phyloP scores from a whole-genome alignment of 371 early-diverging fungal species.

The Sporodiniella umbellata region DNA sequence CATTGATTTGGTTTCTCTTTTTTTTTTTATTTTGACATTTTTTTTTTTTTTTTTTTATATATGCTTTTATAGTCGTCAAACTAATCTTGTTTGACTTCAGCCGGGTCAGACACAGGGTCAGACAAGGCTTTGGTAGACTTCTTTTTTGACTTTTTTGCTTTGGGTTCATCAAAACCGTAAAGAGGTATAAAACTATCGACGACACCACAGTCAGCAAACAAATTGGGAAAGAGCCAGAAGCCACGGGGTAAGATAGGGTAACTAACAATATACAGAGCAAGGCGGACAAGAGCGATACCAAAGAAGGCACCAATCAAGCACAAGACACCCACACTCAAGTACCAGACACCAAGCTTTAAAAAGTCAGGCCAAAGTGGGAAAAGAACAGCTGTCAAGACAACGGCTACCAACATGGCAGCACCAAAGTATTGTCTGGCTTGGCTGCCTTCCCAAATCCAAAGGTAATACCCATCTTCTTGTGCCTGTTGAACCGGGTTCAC shows the following conservation, averaged over 20 bases:
- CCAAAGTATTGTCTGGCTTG: slow-evolving; percentile 73
- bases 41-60: too few species aligned
- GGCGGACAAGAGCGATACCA: slow-evolving; percentile 84
- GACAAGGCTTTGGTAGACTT: background rate
- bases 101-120: too few species aligned
- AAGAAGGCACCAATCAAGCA: slow-evolving; percentile 92
- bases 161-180: slow-evolving; percentile 83
- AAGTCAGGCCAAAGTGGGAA: slow-evolving; percentile 97
- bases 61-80: too few species aligned
- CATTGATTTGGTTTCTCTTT: too few species aligned
- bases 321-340: slow-evolving; percentile 82
- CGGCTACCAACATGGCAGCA: slow-evolving; percentile 70
- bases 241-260: slow-evolving; percentile 79
- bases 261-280: slow-evolving; percentile 86
- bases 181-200: slow-evolving; percentile 97
- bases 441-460: slow-evolving; percentile 95
- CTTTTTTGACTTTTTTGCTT: slow-evolving; percentile 37
- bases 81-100: too few species aligned
- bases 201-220: slow-evolving; percentile 98
- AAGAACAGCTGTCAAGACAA: slow-evolving; percentile 90
- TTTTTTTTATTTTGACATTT: too few species aligned
- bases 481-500: slow-evolving; percentile 68
- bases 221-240: slow-evolving; percentile 99
- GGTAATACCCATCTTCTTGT: slow-evolving; percentile 84
- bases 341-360: slow-evolving; percentile 86